Base-by-base conservation (phyloP, 225 moss, liverwort and hornwort species). In the Asterella californica region DNA sequence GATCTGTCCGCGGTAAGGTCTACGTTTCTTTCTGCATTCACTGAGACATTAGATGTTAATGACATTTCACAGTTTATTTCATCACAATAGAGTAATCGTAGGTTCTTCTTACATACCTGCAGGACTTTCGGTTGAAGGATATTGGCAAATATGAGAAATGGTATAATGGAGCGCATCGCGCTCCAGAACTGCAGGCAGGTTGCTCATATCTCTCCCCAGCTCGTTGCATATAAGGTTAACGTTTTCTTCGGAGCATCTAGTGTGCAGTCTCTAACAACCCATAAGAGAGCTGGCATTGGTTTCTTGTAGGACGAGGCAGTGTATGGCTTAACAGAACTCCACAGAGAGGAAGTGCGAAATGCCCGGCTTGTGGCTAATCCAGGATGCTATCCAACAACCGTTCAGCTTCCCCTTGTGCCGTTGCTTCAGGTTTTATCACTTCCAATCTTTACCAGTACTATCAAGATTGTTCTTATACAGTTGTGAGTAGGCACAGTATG, bases 361-460 rank as follows among this genome's bases (percentile, higher is more conserved):
- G 91, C 96, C 36, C 90, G 92, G 79, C 87, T 93, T 77, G 91
- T 97, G 34, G 94, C 94, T 69, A 94, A 94, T 83, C 94, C 93
- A 62, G 93, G 94, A 36, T 97, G 94, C 81, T 97, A 94, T 78
- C 94, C 91, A 65, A 97, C 94, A 49, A 83, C 91, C 69, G 76
- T 94, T 62, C 94, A 97, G 84, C 93, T 97, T 84, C 93, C 94
- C 55, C 89, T 92, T 67, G 89, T 92, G 61, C 94, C 93, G 10
- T 82, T 94, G 79, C 82, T 97, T 7, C 86, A 92, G 93, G 91
- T 91, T 68, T 60, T 30, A 15, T 53, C 53, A 50, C 22, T 32
- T 34, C 18, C 69, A 7, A 25, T 29, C 14, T 52, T 49, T 53
- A 11, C 14, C 3, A 1, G 29, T 27, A 46, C 32, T 19, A 24